phyloP scores from a whole-genome alignment of 169 alveolate genomes.

The Plasmodium sp. region DNA sequence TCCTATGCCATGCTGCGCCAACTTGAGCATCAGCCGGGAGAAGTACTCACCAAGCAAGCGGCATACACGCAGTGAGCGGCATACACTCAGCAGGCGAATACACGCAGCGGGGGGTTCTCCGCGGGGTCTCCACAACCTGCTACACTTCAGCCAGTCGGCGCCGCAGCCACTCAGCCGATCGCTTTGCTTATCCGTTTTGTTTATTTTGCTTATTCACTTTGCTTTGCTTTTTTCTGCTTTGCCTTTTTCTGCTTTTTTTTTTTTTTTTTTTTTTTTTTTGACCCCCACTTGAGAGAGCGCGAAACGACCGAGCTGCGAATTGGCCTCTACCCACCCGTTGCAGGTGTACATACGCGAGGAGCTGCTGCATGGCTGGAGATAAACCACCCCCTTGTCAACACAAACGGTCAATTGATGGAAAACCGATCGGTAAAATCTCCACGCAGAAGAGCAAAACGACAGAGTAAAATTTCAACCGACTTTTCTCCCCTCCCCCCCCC shows the following conservation, averaged over 20 bases:
- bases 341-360: neutral
- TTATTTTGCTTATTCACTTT: too few relatives aligned
- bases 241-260: neutral
- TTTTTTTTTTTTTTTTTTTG: conserved; percentile 1
- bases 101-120: neutral
- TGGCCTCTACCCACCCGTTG: neutral
- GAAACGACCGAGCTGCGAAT: neutral
- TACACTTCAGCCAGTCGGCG: neutral
- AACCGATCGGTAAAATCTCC: neutral
- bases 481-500: neutral
- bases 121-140: neutral
- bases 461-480: neutral
- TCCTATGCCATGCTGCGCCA: neutral
- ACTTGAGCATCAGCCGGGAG: neutral
- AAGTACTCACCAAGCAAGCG: neutral
- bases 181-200: neutral
- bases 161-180: neutral
- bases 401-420: neutral
- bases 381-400: neutral
- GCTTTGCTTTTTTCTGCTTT: neutral
- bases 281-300: neutral
- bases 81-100: neutral
- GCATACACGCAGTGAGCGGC: neutral
- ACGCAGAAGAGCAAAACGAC: neutral
- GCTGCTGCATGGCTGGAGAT: neutral